Evolutionary conservation across 257 asterid species (phyloP).

Genomic region (Fraxinus excelsior): DNA sequence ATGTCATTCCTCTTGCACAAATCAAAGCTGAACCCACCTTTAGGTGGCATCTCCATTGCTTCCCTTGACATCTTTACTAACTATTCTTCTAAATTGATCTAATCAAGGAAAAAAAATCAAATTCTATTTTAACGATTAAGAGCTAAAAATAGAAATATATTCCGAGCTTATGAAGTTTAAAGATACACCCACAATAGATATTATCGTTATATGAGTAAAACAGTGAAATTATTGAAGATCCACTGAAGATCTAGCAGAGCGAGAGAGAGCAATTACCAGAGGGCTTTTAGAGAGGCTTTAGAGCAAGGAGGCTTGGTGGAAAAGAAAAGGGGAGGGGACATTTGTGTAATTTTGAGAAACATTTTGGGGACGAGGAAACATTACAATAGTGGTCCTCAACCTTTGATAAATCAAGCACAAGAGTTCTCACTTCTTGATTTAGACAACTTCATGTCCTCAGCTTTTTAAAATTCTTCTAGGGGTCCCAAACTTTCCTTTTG

Average conservation of each 20-base stretch:
- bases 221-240: not conserved
- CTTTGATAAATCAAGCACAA: not conserved
- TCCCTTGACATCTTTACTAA: slow-evolving; percentile 26
- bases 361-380: not conserved
- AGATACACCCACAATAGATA: not conserved
- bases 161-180: not conserved
- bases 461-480: too few relatives aligned
- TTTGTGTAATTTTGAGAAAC: not conserved
- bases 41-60: slow-evolving; percentile 37
- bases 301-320: slow-evolving; percentile 11
- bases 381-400: not conserved
- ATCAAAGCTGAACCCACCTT: slow-evolving; percentile 54
- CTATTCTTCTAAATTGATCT: slow-evolving; percentile 7
- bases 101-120: not conserved
- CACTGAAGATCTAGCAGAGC: not conserved
- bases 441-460: too few relatives aligned
- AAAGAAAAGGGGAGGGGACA: slow-evolving; percentile 7
- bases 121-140: not conserved
- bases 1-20: slow-evolving; percentile 52
- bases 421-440: not conserved
- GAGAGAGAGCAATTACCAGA: not conserved
- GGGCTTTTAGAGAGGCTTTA: not conserved
- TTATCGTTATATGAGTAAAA: not conserved
- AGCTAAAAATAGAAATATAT: not conserved
- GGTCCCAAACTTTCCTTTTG: too few relatives aligned